A percentile compares a stretch with the other conserved stretches of the same genome.
phyloP scores from a whole-genome alignment of 257 asterid species.

The Penstemon newberryi region DNA sequence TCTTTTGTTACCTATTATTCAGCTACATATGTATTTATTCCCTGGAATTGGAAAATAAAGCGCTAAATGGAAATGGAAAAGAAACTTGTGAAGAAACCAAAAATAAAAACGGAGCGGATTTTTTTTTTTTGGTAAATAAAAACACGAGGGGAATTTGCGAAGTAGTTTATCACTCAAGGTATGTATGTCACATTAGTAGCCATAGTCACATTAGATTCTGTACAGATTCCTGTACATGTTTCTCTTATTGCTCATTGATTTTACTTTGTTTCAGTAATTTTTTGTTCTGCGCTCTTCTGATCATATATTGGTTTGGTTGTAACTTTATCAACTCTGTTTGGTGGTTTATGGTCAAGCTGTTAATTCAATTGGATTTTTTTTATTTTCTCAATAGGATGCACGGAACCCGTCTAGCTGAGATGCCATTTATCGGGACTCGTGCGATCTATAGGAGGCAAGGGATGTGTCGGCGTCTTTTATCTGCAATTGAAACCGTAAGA shows the following conservation, averaged over 20 bases:
- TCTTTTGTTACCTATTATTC: constrained; percentile 6
- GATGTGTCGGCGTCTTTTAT: constrained; percentile 91
- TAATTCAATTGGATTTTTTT: constrained; percentile 22
- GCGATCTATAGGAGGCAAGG: constrained; percentile 93
- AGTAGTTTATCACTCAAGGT: constrained; percentile 1
- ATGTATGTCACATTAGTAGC: constrained; percentile 17
- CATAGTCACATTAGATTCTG: constrained; percentile 2
- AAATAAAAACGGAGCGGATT: background rate
- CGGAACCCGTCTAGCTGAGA: constrained; percentile 90
- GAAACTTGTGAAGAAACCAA: background rate
- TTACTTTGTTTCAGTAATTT: constrained; percentile 10
- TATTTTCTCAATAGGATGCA: constrained; percentile 55
- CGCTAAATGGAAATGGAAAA: background rate
- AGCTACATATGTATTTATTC: background rate
- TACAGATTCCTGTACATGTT: constrained; percentile 13
- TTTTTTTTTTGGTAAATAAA: background rate
- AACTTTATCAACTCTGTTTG: background rate
- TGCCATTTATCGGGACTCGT: constrained; percentile 97
- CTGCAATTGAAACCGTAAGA: constrained; percentile 78
- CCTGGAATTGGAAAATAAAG: background rate
- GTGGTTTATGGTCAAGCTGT: constrained; percentile 3
- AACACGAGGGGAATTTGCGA: background rate
- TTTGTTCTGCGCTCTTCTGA: constrained; percentile 7
- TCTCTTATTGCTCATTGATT: constrained; percentile 13
- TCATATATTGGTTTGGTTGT: constrained; percentile 3